A percentile compares a stretch with the other conserved stretches of the same genome.
Conservation (phyloP, 2,329 filamentous ascomycete species). For the Fusarium lyarnte region DNA sequence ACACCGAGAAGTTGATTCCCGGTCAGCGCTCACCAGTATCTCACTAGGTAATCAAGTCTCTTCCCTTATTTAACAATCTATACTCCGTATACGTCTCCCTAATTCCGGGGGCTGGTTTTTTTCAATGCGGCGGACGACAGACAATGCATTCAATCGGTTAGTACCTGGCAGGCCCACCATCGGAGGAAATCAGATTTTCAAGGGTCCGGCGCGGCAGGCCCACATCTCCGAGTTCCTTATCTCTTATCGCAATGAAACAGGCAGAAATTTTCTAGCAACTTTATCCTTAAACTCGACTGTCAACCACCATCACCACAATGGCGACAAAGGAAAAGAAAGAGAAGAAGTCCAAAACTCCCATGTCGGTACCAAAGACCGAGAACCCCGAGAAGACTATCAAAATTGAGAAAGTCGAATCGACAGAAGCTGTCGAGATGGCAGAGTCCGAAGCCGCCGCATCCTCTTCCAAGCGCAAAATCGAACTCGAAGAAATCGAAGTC, state of each 20-base stretch:
- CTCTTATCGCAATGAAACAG: constrained; percentile 37
- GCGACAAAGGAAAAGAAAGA: constrained; percentile 43
- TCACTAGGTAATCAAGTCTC: background rate
- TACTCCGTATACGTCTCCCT: background rate
- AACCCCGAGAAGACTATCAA: constrained; percentile 17
- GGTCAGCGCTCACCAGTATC: background rate
- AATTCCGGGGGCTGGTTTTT: constrained; percentile 16
- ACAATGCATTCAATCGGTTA: constrained; percentile 18
- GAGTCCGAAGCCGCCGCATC: constrained; percentile 20
- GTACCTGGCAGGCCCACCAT: constrained; percentile 16
- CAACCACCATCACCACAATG: constrained; percentile 33
- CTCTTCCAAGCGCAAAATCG: constrained; percentile 73
- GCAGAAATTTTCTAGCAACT: constrained; percentile 25
- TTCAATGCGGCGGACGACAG: background rate
- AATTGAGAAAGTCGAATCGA: constrained; percentile 19
- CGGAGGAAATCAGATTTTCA: constrained; percentile 9
- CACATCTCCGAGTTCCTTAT: constrained; percentile 37
- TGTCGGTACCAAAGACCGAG: constrained; percentile 24
- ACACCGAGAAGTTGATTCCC: background rate
- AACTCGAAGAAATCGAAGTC: constrained; percentile 82
- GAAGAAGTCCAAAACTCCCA: constrained; percentile 33
- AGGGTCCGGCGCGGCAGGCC: constrained; percentile 21
- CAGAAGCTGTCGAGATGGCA: constrained; percentile 25
- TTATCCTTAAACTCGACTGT: background rate
- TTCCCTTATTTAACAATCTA: background rate